A percentile compares a stretch with the other conserved stretches of the same genome.
Evolutionary conservation across 371 early-diverging fungal genomes (phyloP).

Genomic region (Rhizopus microsporus): DNA sequence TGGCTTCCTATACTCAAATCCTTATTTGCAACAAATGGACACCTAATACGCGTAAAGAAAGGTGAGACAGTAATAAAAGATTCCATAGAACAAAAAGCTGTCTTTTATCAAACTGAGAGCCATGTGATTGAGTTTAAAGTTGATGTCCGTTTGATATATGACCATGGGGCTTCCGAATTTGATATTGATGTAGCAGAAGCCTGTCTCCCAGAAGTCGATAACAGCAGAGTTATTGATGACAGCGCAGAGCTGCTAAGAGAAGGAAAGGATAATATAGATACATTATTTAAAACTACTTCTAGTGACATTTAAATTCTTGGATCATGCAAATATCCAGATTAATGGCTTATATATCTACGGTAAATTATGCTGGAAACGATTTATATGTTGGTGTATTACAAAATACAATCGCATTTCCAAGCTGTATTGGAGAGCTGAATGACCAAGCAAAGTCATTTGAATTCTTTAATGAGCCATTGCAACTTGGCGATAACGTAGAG

Average conservation of each 20-base stretch:
- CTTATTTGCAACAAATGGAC: slow-evolving; percentile 3
- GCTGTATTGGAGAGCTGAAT: slow-evolving; percentile 10
- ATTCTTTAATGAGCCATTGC: too few relatives aligned
- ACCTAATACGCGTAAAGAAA: slow-evolving; percentile 2
- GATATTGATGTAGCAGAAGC: slow-evolving; percentile 12
- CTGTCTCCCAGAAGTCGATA: slow-evolving; percentile 7
- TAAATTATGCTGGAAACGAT: too few relatives aligned
- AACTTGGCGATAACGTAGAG: too few relatives aligned
- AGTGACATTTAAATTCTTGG: slow-evolving; percentile 6
- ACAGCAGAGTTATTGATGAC: too few relatives aligned
- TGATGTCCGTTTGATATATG: slow-evolving; percentile 5
- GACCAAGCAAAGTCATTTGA: too few relatives aligned
- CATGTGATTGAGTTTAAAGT: slow-evolving; percentile 4
- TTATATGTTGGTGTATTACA: slow-evolving; percentile 6
- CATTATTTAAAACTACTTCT: too few relatives aligned
- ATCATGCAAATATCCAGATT: slow-evolving; percentile 8
- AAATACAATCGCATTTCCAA: slow-evolving; percentile 2
- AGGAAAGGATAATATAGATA: too few relatives aligned
- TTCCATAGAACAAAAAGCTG: neutral
- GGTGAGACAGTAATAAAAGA: neutral
- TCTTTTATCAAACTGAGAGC: neutral
- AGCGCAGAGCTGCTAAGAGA: neutral
- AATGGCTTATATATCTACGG: slow-evolving; percentile 1
- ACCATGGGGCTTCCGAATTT: slow-evolving; percentile 6
- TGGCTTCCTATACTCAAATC: slow-evolving; percentile 10